These are phyloP conservation scores for Lepiota venenata DNA, from an alignment of 768 basidiomycete genomes.

Conservation along the genomic window DNA sequence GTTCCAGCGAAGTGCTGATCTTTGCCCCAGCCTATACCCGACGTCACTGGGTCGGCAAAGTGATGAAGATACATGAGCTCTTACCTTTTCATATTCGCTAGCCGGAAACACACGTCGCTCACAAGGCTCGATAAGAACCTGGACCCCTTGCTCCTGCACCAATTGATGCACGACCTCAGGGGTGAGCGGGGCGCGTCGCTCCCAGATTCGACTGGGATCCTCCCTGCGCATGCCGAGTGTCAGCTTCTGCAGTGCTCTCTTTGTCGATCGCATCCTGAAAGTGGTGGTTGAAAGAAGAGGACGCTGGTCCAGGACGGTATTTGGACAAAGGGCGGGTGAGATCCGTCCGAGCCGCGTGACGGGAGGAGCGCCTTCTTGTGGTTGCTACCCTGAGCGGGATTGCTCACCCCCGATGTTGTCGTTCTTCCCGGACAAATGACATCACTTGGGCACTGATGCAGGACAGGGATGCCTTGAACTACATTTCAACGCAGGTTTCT, in stretches of 20 bases:
- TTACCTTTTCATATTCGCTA: slow-evolving; percentile 62
- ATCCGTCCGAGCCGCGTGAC: slow-evolving; percentile 14
- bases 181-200: slow-evolving; percentile 79
- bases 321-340: slow-evolving; percentile 9
- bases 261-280: not conserved
- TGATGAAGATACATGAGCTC: slow-evolving; percentile 17
- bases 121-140: slow-evolving; percentile 76
- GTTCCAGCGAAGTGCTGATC: slow-evolving; percentile 49
- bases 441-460: not conserved
- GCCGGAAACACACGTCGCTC: slow-evolving; percentile 69
- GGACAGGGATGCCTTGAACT: too few species aligned
- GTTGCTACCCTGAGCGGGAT: not conserved
- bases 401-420: not conserved
- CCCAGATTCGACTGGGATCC: slow-evolving; percentile 81
- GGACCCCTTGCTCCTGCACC: slow-evolving; percentile 48
- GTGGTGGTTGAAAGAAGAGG: not conserved
- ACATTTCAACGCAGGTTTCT: not conserved
- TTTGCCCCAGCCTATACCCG: slow-evolving; percentile 70
- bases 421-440: not conserved
- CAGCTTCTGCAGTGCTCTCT: slow-evolving; percentile 6
- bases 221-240: slow-evolving; percentile 48
- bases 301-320: too few species aligned
- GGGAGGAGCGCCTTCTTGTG: not conserved
- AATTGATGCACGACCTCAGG: slow-evolving; percentile 69
- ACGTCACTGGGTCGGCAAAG: slow-evolving; percentile 1